phyloP scores from a whole-genome alignment of 148 eudicot species.

The Limonium bicolor region DNA sequence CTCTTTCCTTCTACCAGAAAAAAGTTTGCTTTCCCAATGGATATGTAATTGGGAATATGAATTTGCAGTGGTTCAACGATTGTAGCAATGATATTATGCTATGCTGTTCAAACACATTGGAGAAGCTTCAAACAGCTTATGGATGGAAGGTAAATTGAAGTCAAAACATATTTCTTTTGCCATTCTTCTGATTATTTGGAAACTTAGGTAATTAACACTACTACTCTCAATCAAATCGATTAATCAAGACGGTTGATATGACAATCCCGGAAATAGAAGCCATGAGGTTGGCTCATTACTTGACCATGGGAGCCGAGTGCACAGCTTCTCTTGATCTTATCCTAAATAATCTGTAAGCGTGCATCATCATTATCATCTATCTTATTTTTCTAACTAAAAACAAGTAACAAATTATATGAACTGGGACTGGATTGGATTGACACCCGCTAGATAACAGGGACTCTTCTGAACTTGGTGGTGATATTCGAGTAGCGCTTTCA shows the following conservation, averaged over 20 bases:
- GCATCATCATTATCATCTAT: not conserved
- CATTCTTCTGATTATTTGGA: too few relatives aligned
- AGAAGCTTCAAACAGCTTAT: constrained; percentile 38
- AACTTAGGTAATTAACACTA: too few relatives aligned
- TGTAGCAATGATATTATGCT: constrained; percentile 52
- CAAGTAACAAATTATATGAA: too few relatives aligned
- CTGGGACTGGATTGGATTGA: too few relatives aligned
- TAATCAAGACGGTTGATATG: constrained; percentile 50
- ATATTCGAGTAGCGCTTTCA: constrained; percentile 63
- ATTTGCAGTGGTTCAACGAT: constrained; percentile 75
- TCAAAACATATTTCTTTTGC: too few relatives aligned
- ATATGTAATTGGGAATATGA: too few relatives aligned
- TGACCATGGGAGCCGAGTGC: constrained; percentile 88
- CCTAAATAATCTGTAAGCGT: constrained; percentile 50
- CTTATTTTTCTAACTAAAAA: not conserved
- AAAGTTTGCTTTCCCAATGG: too few relatives aligned
- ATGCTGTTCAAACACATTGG: constrained; percentile 54
- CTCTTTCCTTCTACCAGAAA: too few relatives aligned
- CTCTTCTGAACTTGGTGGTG: constrained; percentile 51
- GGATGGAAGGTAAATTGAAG: constrained; percentile 99
- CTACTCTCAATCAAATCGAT: not conserved
- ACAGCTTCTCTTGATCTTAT: constrained; percentile 43
- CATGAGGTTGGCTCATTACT: constrained; percentile 88
- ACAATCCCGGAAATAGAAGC: constrained; percentile 84
- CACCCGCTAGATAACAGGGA: constrained; percentile 23